Evolutionary conservation across 2,329 filamentous ascomycete species (phyloP).

Genomic region (Epichloe gansuensis): DNA sequence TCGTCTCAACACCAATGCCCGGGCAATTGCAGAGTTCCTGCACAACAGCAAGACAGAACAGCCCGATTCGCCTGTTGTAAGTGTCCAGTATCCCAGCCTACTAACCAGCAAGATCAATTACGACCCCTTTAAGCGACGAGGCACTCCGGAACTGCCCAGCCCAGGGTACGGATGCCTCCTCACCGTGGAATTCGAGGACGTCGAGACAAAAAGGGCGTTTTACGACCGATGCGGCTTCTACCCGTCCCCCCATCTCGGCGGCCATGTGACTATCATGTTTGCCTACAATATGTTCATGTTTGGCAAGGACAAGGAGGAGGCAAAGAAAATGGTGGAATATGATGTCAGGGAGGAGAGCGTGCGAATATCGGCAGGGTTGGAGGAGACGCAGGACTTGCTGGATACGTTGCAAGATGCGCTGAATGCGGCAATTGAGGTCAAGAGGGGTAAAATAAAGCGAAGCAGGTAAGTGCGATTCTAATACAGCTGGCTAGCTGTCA

Average conservation of each 20-base stretch:
- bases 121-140: constrained; percentile 23
- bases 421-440: constrained; percentile 7
- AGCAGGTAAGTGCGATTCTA: neutral
- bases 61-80: constrained; percentile 22
- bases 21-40: constrained; percentile 27
- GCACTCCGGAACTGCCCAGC: constrained; percentile 29
- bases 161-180: constrained; percentile 45
- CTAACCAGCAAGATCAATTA: constrained; percentile 19
- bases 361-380: constrained; percentile 34
- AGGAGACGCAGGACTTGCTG: constrained; percentile 28
- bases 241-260: constrained; percentile 40
- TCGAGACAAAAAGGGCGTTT: constrained; percentile 29
- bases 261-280: constrained; percentile 35
- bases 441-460: constrained; percentile 2
- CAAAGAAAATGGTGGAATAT: constrained; percentile 22
- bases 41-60: constrained; percentile 14
- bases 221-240: constrained; percentile 37
- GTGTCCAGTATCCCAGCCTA: constrained; percentile 32
- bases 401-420: constrained; percentile 18
- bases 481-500: too few species aligned
- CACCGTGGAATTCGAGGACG: constrained; percentile 34
- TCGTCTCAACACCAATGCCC: constrained; percentile 31
- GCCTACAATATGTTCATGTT: constrained; percentile 34
- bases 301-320: constrained; percentile 24
- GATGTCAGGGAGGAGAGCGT: constrained; percentile 29